These are phyloP conservation scores for Agapanthus africanus DNA, from an alignment of 106 monocot genomes.

Conservation along the genomic window DNA sequence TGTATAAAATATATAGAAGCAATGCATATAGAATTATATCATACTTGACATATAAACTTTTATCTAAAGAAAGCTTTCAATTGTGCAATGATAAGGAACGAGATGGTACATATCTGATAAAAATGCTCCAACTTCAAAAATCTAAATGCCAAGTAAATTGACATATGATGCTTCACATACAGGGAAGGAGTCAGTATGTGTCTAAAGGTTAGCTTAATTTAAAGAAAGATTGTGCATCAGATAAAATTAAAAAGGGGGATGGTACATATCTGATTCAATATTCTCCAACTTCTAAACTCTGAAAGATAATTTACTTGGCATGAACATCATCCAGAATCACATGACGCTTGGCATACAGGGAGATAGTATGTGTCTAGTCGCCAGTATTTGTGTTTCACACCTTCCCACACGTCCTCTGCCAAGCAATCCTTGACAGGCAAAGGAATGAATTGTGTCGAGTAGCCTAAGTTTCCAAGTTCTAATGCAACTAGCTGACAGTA, in stretches of 20 bases:
- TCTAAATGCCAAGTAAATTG: no score
- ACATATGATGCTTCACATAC: constrained; percentile 53
- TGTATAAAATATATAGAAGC: neutral
- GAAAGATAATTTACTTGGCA: neutral
- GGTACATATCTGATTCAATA: no score
- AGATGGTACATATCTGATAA: no score
- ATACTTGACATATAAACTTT: neutral
- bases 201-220: no score
- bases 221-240: no score
- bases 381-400: constrained; percentile 94
- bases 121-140: no score
- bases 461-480: constrained; percentile 77
- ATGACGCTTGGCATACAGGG: constrained; percentile 64
- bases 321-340: constrained; percentile 34
- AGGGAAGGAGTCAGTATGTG: constrained; percentile 86
- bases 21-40: neutral
- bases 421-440: constrained; percentile 87
- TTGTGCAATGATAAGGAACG: no score
- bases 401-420: constrained; percentile 70
- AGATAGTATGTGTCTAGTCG: constrained; percentile 91
- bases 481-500: constrained; percentile 87
- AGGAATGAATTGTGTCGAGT: constrained; percentile 79
- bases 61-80: neutral
- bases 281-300: no score
- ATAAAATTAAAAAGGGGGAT: no score